phyloP scores from a whole-genome alignment of 2,329 filamentous ascomycete species.

The Cytospora schulzeri region DNA sequence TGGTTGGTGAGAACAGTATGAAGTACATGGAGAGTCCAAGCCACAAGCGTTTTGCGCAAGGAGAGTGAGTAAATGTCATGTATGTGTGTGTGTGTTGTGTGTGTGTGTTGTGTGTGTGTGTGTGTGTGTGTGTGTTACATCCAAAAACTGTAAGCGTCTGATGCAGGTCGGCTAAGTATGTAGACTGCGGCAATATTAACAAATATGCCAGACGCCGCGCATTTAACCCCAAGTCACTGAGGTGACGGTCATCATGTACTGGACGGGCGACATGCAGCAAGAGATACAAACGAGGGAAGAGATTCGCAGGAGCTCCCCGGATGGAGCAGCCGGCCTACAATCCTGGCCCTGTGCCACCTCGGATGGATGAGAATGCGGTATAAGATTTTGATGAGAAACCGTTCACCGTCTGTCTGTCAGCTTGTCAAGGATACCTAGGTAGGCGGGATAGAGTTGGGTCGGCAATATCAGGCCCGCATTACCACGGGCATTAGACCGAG shows the following conservation, averaged over 20 bases:
- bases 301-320: conserved; percentile 8
- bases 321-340: background rate
- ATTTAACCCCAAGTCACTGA: conserved; percentile 2
- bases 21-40: background rate
- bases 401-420: background rate
- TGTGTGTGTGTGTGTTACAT: background rate
- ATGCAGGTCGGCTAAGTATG: conserved; percentile 10
- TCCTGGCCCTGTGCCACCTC: conserved; percentile 12
- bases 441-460: background rate
- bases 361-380: background rate
- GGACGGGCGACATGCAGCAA: conserved; percentile 12
- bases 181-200: background rate
- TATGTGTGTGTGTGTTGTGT: background rate
- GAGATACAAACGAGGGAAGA: conserved; percentile 12
- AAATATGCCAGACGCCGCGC: conserved; percentile 4
- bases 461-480: background rate
- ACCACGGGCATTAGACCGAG: too few relatives aligned
- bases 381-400: background rate
- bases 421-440: background rate
- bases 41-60: background rate
- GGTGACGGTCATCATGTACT: conserved; percentile 6
- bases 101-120: too few relatives aligned
- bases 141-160: background rate
- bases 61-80: background rate
- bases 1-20: background rate